Base-by-base conservation (phyloP, 2,329 filamentous ascomycete species). In the Fusarium robinianum region DNA sequence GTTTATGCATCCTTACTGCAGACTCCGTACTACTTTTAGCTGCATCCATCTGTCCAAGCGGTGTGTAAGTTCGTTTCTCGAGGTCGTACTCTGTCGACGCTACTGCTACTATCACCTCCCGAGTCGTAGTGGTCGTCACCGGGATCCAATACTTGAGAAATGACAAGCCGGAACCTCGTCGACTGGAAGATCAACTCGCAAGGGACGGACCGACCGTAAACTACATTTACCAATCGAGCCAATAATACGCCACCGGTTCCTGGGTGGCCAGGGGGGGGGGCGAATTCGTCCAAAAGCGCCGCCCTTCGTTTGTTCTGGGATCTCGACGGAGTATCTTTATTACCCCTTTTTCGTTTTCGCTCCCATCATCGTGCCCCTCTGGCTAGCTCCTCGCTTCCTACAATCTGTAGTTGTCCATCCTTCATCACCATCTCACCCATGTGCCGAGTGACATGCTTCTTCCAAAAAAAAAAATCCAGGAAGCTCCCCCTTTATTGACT, bases 131-230 rank as follows among this genome's bases (percentile, higher is more conserved):
- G n/a, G n/a, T n/a, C n/a, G n/a, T n/a, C n/a, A n/a, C n/a, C n/a
- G n/a, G n/a, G n/a, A n/a, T n/a, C n/a, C n/a, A n/a, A n/a, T n/a
- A n/a, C n/a, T n/a, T n/a, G n/a, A n/a, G 47, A 47, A 52, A 52
- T 45, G 45, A 49, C 43, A 45, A 31, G n/a, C n/a, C n/a, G n/a
- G n/a, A n/a, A n/a, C n/a, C n/a, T n/a, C n/a, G n/a, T n/a, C n/a
- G n/a, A n/a, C n/a, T n/a, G n/a, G n/a, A 42, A 53, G 25, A 36
- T 43, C 37, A 26, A 35, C 30, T 38, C 16, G 35, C 48, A 43
- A 43, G 52, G 45, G 32, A 56, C 32, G 29, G 52, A 38, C 40
- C 37, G 26, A 30, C 41, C 31, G 38, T 29, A 51, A 27, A 36
- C 41, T 51, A 41, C n/a, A n/a, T 11, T 5, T 35, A 44, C 14